Base-by-base conservation (phyloP, 805 yeast species). In the Candida ficus region DNA sequence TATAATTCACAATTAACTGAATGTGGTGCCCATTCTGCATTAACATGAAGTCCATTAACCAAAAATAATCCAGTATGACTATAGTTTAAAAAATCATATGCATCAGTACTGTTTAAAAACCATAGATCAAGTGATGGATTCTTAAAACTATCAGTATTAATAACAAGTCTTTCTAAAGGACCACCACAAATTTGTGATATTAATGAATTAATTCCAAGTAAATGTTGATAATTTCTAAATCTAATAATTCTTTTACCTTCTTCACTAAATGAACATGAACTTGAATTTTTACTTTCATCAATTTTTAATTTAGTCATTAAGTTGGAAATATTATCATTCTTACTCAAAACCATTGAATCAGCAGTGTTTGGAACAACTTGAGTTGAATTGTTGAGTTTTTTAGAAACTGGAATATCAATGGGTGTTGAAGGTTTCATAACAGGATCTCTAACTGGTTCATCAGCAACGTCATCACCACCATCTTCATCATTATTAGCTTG, bases 141-240 rank as follows among this genome's bases (percentile, higher is more conserved):
- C 39, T 49, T 67, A 53, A 64, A 41, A 9, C 45, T 41, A 4
- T 44, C 48, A 25, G 42, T 41, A 11, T 17, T 37, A 2, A 32
- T 38, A 7, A 35, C 20, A n/a, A 80, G 50, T 37, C 67, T 70
- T 46, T 81, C 86, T 37, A 84, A 58, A 0, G 87, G 84, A 0
- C 95, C 95, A 2, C 93, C 90, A 48, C 69, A 64, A 0, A 82
- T 63, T 39, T 76, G 83, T 1, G 76, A 54, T 16, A 84, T 48
- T 9, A 83, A 60, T 29, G 76, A 64, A 18, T 65, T 65, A 8
- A 78, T 47, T 8, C 82, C 78, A 8, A 75, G 67, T 22, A 56
- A 51, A 0, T 51, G 39, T 0, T 76, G 71, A 20, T 76, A 55
- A 16, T 67, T 62, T n/a, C 52, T 54, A 4, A 74, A 42, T 14